Percentiles rank a stretch among this genome's conserved stretches.
phyloP scores from a whole-genome alignment of 1,139 yeast species.

The Protomyces inouyei region DNA sequence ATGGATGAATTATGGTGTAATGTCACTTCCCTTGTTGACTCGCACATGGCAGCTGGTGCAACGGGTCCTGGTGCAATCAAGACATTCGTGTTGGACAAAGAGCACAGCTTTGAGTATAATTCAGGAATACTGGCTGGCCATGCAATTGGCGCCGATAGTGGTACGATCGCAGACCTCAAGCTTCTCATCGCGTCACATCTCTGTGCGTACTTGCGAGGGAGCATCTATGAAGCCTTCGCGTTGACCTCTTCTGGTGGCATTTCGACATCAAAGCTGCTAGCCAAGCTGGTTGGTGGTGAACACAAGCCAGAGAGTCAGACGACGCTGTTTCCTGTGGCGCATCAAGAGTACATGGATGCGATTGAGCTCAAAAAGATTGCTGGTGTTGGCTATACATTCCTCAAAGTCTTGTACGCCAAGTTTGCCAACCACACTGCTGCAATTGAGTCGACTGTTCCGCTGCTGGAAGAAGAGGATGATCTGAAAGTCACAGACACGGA shows the following conservation, averaged over 20 bases:
- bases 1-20: slow-evolving; percentile 42
- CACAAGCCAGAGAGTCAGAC: slow-evolving; percentile 40
- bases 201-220: slow-evolving; percentile 36
- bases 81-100: neutral
- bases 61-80: neutral
- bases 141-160: neutral
- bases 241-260: slow-evolving; percentile 41
- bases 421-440: neutral
- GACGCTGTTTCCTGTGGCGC: neutral
- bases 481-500: slow-evolving; percentile 4
- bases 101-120: neutral
- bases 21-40: slow-evolving; percentile 32
- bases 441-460: neutral
- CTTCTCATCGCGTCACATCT: slow-evolving; percentile 37
- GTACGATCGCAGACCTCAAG: neutral
- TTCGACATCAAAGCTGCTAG: slow-evolving; percentile 37
- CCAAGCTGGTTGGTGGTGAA: slow-evolving; percentile 39
- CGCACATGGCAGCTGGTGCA: neutral
- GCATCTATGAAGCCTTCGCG: slow-evolving; percentile 36
- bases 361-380: slow-evolving; percentile 17
- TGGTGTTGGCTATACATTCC: slow-evolving; percentile 24
- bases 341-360: neutral
- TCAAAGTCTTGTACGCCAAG: slow-evolving; percentile 26
- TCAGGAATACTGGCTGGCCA: neutral
- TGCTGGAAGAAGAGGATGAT: slow-evolving; percentile 15